Evolutionary conservation across 2,329 filamentous ascomycete genomes (phyloP).

Genomic region (Volutella citrinella): DNA sequence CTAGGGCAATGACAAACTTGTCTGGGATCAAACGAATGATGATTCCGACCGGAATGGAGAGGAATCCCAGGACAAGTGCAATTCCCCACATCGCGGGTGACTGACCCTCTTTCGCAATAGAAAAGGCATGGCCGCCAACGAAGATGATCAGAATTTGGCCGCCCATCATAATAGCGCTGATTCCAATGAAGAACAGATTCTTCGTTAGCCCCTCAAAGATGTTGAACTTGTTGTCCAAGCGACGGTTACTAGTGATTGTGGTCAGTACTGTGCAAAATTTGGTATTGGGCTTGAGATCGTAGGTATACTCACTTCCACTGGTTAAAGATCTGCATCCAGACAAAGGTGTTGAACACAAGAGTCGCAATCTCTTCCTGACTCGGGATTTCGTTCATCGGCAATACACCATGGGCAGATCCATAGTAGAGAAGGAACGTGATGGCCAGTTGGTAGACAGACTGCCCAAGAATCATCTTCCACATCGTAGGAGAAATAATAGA

Average conservation of each 20-base stretch:
- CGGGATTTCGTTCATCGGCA: slow-evolving; percentile 41
- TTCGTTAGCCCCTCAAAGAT: slow-evolving; percentile 84
- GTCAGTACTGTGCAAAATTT: slow-evolving; percentile 15
- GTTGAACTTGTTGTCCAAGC: slow-evolving; percentile 92
- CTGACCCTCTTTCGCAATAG: slow-evolving; percentile 59
- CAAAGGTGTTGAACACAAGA: slow-evolving; percentile 95
- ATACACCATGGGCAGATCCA: slow-evolving; percentile 46
- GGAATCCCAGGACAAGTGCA: slow-evolving; percentile 75
- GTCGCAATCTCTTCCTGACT: slow-evolving; percentile 59
- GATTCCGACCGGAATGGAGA: slow-evolving; percentile 84
- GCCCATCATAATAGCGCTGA: slow-evolving; percentile 83
- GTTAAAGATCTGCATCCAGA: slow-evolving; percentile 99
- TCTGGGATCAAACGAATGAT: slow-evolving; percentile 83
- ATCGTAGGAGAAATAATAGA: slow-evolving; percentile 80
- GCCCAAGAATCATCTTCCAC: slow-evolving; percentile 99
- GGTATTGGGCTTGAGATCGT: no score
- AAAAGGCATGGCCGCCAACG: slow-evolving; percentile 78
- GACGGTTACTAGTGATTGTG: slow-evolving; percentile 63
- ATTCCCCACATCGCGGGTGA: slow-evolving; percentile 81
- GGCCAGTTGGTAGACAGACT: slow-evolving; percentile 84
- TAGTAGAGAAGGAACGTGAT: slow-evolving; percentile 82
- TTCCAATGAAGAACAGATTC: slow-evolving; percentile 87
- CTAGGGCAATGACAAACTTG: slow-evolving; percentile 51
- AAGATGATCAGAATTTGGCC: slow-evolving; percentile 89
- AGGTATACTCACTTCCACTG: slow-evolving; percentile 74